These are phyloP conservation scores for Aquilaria sinensis DNA, from an alignment of 345 rosid genomes.

Conservation along the genomic window DNA sequence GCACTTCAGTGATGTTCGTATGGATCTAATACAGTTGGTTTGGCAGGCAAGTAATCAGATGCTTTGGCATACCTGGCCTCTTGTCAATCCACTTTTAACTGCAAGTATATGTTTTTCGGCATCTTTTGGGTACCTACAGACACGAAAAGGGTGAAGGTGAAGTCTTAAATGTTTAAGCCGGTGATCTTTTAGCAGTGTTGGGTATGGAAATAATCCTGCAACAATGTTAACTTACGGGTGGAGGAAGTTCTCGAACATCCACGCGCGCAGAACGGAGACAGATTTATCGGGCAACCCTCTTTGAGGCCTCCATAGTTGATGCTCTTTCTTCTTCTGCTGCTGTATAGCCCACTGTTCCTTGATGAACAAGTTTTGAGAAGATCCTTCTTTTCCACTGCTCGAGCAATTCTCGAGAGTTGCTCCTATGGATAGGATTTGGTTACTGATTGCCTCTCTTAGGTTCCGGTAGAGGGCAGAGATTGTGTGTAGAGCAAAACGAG, in stretches of 20 bases:
- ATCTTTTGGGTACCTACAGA: constrained; percentile 83
- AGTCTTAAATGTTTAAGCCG: neutral
- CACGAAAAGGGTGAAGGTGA: neutral
- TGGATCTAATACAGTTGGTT: no score
- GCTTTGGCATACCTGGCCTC: constrained; percentile 67
- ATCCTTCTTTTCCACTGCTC: constrained; percentile 33
- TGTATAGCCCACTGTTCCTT: constrained; percentile 77
- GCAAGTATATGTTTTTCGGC: constrained; percentile 96
- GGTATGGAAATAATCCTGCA: neutral
- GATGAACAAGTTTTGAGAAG: constrained; percentile 37
- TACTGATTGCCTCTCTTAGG: constrained; percentile 85
- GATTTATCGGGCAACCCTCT: constrained; percentile 92
- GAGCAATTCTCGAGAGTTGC: constrained; percentile 21
- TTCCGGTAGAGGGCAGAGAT: constrained; percentile 60
- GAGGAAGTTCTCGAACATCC: constrained; percentile 99
- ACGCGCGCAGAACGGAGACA: constrained; percentile 75
- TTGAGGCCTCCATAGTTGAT: constrained; percentile 80
- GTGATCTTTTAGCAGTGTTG: neutral
- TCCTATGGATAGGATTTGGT: constrained; percentile 68
- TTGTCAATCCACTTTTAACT: constrained; percentile 81
- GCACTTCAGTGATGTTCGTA: no score
- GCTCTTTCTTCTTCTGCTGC: constrained; percentile 69
- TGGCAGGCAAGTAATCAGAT: no score
- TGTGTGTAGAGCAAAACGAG: constrained; percentile 73
- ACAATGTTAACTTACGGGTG: constrained; percentile 62